Evolutionary conservation across 2,329 filamentous ascomycete genomes (phyloP), one percentile per base, ranked within the genome.

Genomic region (Simplicillium aogashimaense): DNA sequence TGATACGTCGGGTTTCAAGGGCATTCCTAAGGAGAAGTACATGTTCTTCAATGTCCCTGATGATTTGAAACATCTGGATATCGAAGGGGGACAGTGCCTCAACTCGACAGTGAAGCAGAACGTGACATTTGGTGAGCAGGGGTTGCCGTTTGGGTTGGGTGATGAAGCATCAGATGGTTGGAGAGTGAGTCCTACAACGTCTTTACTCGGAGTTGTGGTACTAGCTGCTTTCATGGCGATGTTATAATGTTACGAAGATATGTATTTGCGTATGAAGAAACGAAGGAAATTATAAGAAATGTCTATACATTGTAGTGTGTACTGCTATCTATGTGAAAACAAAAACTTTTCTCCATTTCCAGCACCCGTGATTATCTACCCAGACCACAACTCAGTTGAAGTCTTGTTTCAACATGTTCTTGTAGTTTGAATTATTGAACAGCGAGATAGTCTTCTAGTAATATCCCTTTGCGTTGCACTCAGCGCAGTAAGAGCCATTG

Each of bases 11-110:
- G 20, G 20, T 6, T 25, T 25, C 20, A 25, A 25, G 20, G 72
- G 65, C 3, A 54, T 89, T 34, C 72, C 81, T 38, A 74, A 81
- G 55, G 67, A 67, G 28, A 73, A 66, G 47, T 89, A 86, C 63
- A 88, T 89, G 83, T 89, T 90, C 63, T 89, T 90, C 67, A 64
- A 71, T 13, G 70, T 81, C 14, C 73, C 83, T 2, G 78, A 87
- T 55, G 84, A 89, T 49, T 59, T 89, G 30, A 69, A 52, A 7
- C 68, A 70, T 3, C 59, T 86, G 44, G 81, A 89, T 50, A 77
- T 89, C 43, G 68, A 64, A 3, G 75, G 74, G 35, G 83, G 20
- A 25, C 20, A 25, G 20, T 25, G 20, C 20, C 69, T 76, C 50
- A 88, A 87, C 50, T 50, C 59, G 25, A 70, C 67, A 0, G 70